Evolutionary conservation across 768 basidiomycete genomes (phyloP).

Genomic region (Mycena amicta): DNA sequence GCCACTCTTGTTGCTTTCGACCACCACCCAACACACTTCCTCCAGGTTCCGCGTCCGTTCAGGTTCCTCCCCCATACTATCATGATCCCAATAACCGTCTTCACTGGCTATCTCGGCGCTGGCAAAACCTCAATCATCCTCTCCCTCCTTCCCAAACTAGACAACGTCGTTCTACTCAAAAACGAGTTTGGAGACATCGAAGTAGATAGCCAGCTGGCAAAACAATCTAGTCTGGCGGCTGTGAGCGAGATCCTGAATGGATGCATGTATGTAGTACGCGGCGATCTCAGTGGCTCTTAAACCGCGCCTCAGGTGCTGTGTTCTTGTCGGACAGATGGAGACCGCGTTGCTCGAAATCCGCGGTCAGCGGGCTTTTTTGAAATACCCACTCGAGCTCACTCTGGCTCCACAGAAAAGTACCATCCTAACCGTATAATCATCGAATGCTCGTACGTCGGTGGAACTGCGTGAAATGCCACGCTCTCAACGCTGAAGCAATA

Average conservation of each 20-base stretch:
- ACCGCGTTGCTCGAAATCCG: slow-evolving; percentile 86
- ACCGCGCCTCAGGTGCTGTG: slow-evolving; percentile 81
- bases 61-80: too few relatives aligned
- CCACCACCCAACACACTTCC: too few relatives aligned
- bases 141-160: slow-evolving; percentile 80
- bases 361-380: slow-evolving; percentile 44
- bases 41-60: too few relatives aligned
- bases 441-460: slow-evolving; percentile 85
- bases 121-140: slow-evolving; percentile 84
- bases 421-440: slow-evolving; percentile 91
- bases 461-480: neutral
- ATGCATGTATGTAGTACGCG: slow-evolving; percentile 70
- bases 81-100: slow-evolving; percentile 82
- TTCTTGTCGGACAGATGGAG: slow-evolving; percentile 94
- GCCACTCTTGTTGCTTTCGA: too few relatives aligned
- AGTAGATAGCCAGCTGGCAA: slow-evolving; percentile 92
- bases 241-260: slow-evolving; percentile 95
- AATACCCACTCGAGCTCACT: slow-evolving; percentile 1
- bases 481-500: slow-evolving; percentile 28
- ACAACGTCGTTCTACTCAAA: slow-evolving; percentile 89
- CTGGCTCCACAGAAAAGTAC: slow-evolving; percentile 62
- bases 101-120: slow-evolving; percentile 91
- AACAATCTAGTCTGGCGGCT: slow-evolving; percentile 79
- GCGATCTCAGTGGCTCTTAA: neutral
- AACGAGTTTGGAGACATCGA: slow-evolving; percentile 97